Base-by-base conservation (phyloP, 1,139 yeast genomes). In the Diutina mesorugosa region DNA sequence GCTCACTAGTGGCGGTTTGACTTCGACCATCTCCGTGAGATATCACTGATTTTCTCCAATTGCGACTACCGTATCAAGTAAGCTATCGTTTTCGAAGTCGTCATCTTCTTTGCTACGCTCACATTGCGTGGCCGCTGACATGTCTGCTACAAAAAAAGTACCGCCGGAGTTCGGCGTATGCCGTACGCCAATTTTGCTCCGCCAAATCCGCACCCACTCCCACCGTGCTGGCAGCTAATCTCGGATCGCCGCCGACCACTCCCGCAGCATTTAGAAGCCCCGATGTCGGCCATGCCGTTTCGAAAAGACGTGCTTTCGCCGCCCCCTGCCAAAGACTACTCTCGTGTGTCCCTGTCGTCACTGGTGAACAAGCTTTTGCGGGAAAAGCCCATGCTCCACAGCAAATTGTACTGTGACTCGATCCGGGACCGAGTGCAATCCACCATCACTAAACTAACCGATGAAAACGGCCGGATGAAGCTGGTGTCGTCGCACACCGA, bases 401-500 rank as follows among this genome's bases (percentile, higher is more conserved):
- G 65, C 57, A 73, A 73, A 57, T 64, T 73, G 51, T 66, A 68
- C 58, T 66, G 72, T 59, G 74, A 72, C n/a, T 60, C 57, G 53
- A 57, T 60, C 18, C 69, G 69, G 14, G 74, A 72, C 51, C 63
- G 74, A 48, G 68, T 65, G 56, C 71, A 72, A 58, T 62, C 74
- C 55, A 68, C 68, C 55, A 64, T 66, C 35, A 78, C 73, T 51
- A 78, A 76, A 54, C 64, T 79, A 53, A 50, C 53, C n/a, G 45
- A 32, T 16, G 53, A 30, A 29, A 30, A 50, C n/a, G 53, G 53
- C 45, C 30, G 32, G 28, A 30, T 38, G n/a, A 70, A 75, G 58
- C 67, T 73, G 52, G 85, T 82, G 38, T 79, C 78, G 59, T 82
- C 89, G 1, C 93, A 87, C 67, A 83, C 87, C 8, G 87, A 85